phyloP scores from a whole-genome alignment of 2,329 filamentous ascomycete species.

The Cladosporium cucumerinum region DNA sequence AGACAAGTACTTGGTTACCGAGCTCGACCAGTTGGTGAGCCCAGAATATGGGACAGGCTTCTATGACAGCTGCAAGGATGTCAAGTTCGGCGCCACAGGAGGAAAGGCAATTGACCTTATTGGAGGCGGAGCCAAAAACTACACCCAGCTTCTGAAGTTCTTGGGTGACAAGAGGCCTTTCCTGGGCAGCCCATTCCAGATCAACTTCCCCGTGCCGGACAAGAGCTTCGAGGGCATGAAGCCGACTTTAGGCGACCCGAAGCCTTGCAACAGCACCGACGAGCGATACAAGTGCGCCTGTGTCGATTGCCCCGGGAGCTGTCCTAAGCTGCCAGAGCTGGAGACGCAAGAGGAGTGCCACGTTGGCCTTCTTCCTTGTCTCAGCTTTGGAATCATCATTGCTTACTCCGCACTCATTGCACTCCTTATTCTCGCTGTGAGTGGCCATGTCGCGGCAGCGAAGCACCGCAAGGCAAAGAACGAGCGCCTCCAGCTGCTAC shows the following conservation, averaged over 20 bases:
- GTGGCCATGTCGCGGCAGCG: constrained; percentile 72
- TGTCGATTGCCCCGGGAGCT: constrained; percentile 84
- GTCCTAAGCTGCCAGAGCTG: constrained; percentile 77
- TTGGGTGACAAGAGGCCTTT: constrained; percentile 85
- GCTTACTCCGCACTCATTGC: constrained; percentile 75
- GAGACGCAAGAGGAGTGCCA: constrained; percentile 67
- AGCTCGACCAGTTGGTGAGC: constrained; percentile 85
- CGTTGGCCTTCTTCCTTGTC: constrained; percentile 83
- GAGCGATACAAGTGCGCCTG: constrained; percentile 85
- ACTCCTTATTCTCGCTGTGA: constrained; percentile 61
- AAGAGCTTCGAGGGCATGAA: constrained; percentile 68
- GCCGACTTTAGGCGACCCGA: constrained; percentile 67
- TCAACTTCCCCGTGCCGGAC: constrained; percentile 75
- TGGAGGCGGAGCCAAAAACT: constrained; percentile 89
- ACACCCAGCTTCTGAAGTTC: constrained; percentile 82
- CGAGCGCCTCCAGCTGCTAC: constrained; percentile 79
- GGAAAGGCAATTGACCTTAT: constrained; percentile 94
- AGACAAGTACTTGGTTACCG: constrained; percentile 69
- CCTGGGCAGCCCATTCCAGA: constrained; percentile 90
- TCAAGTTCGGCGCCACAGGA: constrained; percentile 95
- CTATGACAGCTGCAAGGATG: constrained; percentile 97
- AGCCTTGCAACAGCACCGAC: constrained; percentile 87
- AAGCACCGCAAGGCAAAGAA: constrained; percentile 71
- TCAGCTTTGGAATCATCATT: constrained; percentile 89
- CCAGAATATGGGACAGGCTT: constrained; percentile 81